Evolutionary conservation across 2,329 filamentous ascomycete genomes (phyloP).

Genomic region (Fusarium setosum): DNA sequence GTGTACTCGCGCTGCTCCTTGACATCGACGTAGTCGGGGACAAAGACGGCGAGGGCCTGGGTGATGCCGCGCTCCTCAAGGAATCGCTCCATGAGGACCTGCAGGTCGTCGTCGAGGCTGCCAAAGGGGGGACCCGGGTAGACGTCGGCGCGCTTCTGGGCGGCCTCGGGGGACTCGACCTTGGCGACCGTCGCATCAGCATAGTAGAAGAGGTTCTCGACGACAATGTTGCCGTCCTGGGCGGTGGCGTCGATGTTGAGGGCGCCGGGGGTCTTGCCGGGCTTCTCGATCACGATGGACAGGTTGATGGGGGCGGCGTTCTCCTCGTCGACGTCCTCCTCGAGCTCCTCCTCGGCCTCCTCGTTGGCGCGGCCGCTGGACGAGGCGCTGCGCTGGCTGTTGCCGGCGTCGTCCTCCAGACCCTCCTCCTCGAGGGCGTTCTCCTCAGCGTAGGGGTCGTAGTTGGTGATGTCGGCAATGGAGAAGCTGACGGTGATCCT

Average conservation of each 20-base stretch:
- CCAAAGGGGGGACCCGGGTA: slow-evolving; percentile 94
- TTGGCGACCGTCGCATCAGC: slow-evolving; percentile 81
- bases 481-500: slow-evolving; percentile 59
- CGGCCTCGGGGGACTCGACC: slow-evolving; percentile 78
- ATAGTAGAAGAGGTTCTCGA: slow-evolving; percentile 94
- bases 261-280: slow-evolving; percentile 75
- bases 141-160: slow-evolving; percentile 79
- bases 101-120: slow-evolving; percentile 95
- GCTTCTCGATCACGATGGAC: slow-evolving; percentile 90
- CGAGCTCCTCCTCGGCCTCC: slow-evolving; percentile 44
- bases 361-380: slow-evolving; percentile 56
- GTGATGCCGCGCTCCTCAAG: slow-evolving; percentile 95
- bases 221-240: slow-evolving; percentile 85
- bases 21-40: slow-evolving; percentile 95
- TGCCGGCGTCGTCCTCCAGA: slow-evolving; percentile 56
- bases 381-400: slow-evolving; percentile 67
- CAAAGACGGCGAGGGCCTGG: slow-evolving; percentile 85
- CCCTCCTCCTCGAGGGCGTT: slow-evolving; percentile 54
- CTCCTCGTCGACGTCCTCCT: slow-evolving; percentile 65
- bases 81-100: slow-evolving; percentile 91
- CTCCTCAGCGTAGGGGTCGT: slow-evolving; percentile 53
- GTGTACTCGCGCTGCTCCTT: slow-evolving; percentile 99
- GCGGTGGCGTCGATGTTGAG: slow-evolving; percentile 88
- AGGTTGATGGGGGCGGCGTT: slow-evolving; percentile 82
- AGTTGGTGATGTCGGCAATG: slow-evolving; percentile 54